These are phyloP conservation scores for Ramalina intermedia DNA, from an alignment of 495 filamentous ascomycete species.

Conservation along the genomic window DNA sequence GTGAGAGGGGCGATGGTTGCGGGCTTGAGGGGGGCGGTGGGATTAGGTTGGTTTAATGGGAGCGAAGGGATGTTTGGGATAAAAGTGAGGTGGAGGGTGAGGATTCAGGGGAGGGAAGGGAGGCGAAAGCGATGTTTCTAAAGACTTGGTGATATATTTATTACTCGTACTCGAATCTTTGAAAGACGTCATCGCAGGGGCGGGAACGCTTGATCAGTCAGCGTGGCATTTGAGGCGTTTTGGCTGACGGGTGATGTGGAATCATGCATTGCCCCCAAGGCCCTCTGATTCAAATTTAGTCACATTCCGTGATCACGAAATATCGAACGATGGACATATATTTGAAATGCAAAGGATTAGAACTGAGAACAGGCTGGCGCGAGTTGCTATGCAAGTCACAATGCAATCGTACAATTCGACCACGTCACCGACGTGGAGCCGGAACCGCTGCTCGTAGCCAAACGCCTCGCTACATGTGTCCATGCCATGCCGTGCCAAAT, in stretches of 20 bases:
- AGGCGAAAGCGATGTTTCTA: not conserved
- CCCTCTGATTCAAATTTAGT: too few relatives aligned
- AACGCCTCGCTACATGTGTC: not conserved
- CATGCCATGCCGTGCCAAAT: not conserved
- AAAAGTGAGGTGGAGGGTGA: not conserved
- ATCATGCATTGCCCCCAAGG: not conserved
- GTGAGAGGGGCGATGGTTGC: constrained; percentile 9
- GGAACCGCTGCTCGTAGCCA: not conserved
- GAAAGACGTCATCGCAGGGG: not conserved
- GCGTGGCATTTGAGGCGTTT: not conserved
- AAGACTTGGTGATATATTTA: not conserved
- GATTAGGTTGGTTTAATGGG: not conserved
- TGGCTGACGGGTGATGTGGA: not conserved
- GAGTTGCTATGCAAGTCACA: not conserved
- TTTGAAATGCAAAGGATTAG: too few relatives aligned
- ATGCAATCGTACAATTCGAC: not conserved
- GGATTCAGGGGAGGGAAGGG: not conserved
- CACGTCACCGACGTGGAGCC: not conserved
- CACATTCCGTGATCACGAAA: too few relatives aligned
- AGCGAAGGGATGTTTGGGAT: too few relatives aligned
- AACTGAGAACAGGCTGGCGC: too few relatives aligned
- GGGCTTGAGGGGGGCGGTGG: not conserved
- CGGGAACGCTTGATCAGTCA: not conserved
- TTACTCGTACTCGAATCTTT: not conserved
- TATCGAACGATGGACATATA: too few relatives aligned